These are phyloP conservation scores for Keithomyces neogunnii DNA, from an alignment of 2,329 filamentous ascomycete genomes.

Conservation along the genomic window DNA sequence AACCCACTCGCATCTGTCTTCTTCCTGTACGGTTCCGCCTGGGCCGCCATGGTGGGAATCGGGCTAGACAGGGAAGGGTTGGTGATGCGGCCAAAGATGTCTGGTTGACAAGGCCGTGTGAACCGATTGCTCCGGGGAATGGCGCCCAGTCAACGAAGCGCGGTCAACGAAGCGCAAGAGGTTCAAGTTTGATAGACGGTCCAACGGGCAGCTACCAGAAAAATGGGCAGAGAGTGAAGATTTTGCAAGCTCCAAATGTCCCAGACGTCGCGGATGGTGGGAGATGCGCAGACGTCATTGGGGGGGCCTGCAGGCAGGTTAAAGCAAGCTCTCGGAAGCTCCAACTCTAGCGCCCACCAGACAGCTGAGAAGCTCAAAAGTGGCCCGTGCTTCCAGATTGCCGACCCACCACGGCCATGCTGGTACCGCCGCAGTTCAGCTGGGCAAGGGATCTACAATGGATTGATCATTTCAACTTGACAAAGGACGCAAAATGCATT, in stretches of 20 bases:
- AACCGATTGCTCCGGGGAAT: background rate
- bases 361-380: background rate
- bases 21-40: slow-evolving; percentile 23
- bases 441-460: background rate
- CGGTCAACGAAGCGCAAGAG: background rate
- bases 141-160: background rate
- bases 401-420: background rate
- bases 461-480: too few species aligned
- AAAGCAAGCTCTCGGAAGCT: slow-evolving; percentile 5
- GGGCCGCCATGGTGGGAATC: slow-evolving; percentile 22
- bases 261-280: too few species aligned
- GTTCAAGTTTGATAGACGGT: background rate
- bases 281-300: background rate
- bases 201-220: background rate
- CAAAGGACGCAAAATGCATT: too few species aligned
- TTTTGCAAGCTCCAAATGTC: background rate
- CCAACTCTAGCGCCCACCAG: background rate
- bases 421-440: background rate
- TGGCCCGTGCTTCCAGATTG: background rate
- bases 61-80: background rate
- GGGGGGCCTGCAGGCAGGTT: background rate
- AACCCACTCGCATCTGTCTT: slow-evolving; percentile 17
- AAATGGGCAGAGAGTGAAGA: background rate
- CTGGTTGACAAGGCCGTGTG: background rate
- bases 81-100: background rate